Evolutionary conservation across 768 basidiomycete genomes (phyloP).

Genomic region (Wakefieldia striispora): DNA sequence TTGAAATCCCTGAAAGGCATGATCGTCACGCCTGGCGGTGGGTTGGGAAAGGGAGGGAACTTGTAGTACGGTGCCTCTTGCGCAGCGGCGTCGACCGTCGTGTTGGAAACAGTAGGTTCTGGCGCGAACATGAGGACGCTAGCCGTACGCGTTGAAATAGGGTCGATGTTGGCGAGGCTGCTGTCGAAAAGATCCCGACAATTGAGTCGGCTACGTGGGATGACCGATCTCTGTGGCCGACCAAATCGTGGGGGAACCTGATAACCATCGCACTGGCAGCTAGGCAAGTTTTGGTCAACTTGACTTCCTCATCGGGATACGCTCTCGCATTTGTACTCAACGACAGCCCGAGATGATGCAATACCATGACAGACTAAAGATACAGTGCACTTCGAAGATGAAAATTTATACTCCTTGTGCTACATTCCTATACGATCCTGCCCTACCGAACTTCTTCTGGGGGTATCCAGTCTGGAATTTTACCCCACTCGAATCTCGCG

Average conservation of each 20-base stretch:
- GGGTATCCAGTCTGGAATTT: conserved; percentile 73
- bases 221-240: neutral
- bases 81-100: neutral
- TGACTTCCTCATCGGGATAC: conserved; percentile 16
- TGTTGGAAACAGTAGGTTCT: conserved; percentile 18
- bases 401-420: too few species aligned
- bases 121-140: conserved; percentile 18
- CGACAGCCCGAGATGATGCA: too few species aligned
- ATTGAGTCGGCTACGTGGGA: conserved; percentile 15
- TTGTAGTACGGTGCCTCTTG: conserved; percentile 25
- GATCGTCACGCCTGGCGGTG: conserved; percentile 46
- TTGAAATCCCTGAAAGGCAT: conserved; percentile 57
- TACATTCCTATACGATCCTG: neutral
- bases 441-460: conserved; percentile 55
- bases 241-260: conserved; percentile 6
- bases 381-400: too few species aligned
- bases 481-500: conserved; percentile 63
- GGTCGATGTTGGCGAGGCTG: conserved; percentile 10
- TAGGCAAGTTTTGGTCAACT: too few species aligned
- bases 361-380: too few species aligned
- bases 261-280: conserved; percentile 2
- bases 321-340: too few species aligned
- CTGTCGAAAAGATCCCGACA: conserved; percentile 9
- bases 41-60: conserved; percentile 49
- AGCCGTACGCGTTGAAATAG: conserved; percentile 7